Conservation (phyloP, 257 asterid species). For the Solanum tacnaense region DNA sequence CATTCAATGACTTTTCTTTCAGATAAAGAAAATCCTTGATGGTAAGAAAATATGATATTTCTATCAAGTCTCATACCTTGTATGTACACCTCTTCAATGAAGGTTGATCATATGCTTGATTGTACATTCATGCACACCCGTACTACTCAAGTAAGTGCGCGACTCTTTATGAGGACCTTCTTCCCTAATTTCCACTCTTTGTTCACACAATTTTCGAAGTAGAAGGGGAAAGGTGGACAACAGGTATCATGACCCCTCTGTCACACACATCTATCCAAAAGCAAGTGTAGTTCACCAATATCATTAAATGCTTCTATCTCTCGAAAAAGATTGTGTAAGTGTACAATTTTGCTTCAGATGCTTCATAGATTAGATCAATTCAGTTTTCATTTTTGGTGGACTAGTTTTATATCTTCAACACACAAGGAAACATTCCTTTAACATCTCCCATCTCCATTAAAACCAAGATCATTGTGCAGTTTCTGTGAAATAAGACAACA, state of each 20-base stretch:
- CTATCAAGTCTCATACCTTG: background rate
- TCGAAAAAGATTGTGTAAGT: background rate
- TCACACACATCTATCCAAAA: background rate
- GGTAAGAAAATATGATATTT: background rate
- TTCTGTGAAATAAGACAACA: too few species aligned
- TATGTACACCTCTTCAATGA: background rate
- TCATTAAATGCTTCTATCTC: background rate
- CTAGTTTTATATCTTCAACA: background rate
- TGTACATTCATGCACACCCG: background rate
- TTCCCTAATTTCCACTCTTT: background rate
- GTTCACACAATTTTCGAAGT: background rate
- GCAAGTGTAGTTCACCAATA: background rate
- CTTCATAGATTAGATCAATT: background rate
- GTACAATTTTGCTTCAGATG: background rate
- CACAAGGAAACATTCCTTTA: background rate
- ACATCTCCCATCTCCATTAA: background rate
- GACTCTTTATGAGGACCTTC: background rate
- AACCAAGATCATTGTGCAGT: background rate
- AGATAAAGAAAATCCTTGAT: background rate
- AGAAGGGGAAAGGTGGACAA: background rate
- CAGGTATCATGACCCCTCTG: background rate
- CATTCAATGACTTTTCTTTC: background rate
- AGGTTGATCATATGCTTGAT: background rate
- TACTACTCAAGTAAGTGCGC: background rate
- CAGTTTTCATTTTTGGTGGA: background rate